A percentile compares a stretch with the other conserved stretches of the same genome.
Conservation (phyloP, 208 protist species). For the Tritrichomonas musculus region DNA sequence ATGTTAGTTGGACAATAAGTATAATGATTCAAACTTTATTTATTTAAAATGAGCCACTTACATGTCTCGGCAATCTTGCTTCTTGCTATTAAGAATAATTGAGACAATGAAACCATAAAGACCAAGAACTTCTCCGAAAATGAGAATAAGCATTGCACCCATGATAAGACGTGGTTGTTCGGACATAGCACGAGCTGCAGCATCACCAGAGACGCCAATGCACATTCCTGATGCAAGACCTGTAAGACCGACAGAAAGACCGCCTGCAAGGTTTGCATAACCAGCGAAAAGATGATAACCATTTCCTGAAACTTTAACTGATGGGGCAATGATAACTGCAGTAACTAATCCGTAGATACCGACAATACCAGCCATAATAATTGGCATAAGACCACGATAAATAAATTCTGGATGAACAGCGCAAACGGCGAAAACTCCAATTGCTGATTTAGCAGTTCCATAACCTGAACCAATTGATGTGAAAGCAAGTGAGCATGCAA, state of each 20-base stretch:
- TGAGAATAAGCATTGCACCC: conserved; percentile 23
- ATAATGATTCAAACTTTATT: no score
- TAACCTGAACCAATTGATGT: conserved; percentile 16
- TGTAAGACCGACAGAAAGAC: background rate
- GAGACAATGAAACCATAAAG: conserved; percentile 34
- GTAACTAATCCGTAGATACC: conserved; percentile 34
- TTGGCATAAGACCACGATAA: background rate
- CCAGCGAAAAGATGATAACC: background rate
- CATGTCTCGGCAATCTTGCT: no score
- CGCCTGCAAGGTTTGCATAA: background rate
- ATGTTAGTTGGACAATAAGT: no score
- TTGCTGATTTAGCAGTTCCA: conserved; percentile 34
- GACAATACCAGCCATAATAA: conserved; percentile 37
- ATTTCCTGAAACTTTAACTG: background rate
- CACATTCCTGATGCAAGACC: background rate
- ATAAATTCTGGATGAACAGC: background rate
- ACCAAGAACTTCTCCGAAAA: conserved; percentile 35
- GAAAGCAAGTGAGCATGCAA: background rate
- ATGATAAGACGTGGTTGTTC: conserved; percentile 24
- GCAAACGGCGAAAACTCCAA: conserved; percentile 16
- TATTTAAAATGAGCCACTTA: no score
- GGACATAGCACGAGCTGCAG: background rate
- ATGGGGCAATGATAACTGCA: background rate
- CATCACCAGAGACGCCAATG: conserved; percentile 31
- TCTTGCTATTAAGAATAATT: background rate